These are phyloP conservation scores for Cladobotryum protrusum DNA, from an alignment of 2,329 filamentous ascomycete genomes.

Conservation along the genomic window DNA sequence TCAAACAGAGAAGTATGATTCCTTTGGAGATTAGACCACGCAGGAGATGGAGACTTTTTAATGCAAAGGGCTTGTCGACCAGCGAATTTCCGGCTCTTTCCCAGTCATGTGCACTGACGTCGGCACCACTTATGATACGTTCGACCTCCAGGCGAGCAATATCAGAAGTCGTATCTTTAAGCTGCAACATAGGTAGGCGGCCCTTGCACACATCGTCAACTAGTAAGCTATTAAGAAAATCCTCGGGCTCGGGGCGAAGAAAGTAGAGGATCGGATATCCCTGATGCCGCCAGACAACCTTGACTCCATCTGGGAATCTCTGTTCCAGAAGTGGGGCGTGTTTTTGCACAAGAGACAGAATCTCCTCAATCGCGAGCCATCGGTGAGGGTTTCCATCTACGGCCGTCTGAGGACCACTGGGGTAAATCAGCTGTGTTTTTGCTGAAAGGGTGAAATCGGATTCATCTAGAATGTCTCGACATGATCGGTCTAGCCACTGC, in stretches of 20 bases:
- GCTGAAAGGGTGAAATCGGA: constrained; percentile 40
- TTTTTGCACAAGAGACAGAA: constrained; percentile 34
- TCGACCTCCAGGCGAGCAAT: constrained; percentile 3
- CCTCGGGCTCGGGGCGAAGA: constrained; percentile 40
- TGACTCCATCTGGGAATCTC: constrained; percentile 35
- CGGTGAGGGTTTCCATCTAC: constrained; percentile 48
- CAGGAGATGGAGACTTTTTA: no score
- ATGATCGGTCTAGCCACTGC: no score
- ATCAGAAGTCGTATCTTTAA: background rate
- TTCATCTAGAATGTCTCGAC: no score
- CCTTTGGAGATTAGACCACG: no score
- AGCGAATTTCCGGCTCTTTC: no score
- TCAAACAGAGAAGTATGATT: constrained; percentile 52
- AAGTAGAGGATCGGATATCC: constrained; percentile 54
- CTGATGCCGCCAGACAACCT: constrained; percentile 34
- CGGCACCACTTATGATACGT: background rate
- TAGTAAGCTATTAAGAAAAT: constrained; percentile 34
- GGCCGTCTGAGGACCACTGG: constrained; percentile 39
- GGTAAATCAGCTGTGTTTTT: constrained; percentile 52
- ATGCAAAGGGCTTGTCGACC: no score
- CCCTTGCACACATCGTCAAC: constrained; percentile 35
- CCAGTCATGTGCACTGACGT: constrained; percentile 18
- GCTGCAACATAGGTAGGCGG: constrained; percentile 14
- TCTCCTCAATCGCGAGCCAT: constrained; percentile 38
- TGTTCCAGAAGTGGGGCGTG: constrained; percentile 31